Evolutionary conservation across 163 green algal species (phyloP).

Genomic region (Trebouxia gelatinosa): DNA sequence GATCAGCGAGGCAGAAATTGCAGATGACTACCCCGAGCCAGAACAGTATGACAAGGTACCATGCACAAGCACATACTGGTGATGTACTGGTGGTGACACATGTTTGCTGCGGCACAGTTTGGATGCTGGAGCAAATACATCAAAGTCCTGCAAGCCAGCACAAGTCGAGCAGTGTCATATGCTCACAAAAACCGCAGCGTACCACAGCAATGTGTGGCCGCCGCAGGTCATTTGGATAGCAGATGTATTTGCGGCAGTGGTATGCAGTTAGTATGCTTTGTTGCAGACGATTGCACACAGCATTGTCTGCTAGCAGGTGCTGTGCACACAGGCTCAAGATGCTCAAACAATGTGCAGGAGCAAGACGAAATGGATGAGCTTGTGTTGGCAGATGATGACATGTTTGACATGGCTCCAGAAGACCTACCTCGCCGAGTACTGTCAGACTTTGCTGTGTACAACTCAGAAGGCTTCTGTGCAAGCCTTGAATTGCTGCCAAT

Average conservation of each 20-base stretch:
- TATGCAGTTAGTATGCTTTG: not conserved
- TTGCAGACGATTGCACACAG: not conserved
- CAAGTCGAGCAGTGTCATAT: no score
- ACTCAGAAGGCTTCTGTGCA: constrained; percentile 81
- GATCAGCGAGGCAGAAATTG: constrained; percentile 89
- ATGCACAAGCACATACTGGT: constrained; percentile 1
- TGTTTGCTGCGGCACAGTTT: not conserved
- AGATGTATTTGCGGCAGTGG: not conserved
- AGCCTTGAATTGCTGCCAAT: constrained; percentile 92
- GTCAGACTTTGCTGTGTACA: constrained; percentile 91
- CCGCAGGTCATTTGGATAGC: not conserved
- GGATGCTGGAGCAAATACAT: no score
- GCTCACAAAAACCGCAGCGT: no score
- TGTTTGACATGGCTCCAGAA: constrained; percentile 66
- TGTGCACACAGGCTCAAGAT: no score
- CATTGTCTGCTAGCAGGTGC: no score
- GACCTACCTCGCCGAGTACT: constrained; percentile 73
- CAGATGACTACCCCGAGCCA: constrained; percentile 91
- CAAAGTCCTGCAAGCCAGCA: no score
- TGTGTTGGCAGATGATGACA: constrained; percentile 70
- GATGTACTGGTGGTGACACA: not conserved
- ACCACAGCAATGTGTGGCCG: no score
- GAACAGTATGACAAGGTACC: constrained; percentile 68
- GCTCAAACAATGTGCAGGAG: constrained; percentile 36
- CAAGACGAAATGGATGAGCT: constrained; percentile 85